Base-by-base conservation (phyloP, 2,329 filamentous ascomycete genomes). In the Metarhizium brunneum region DNA sequence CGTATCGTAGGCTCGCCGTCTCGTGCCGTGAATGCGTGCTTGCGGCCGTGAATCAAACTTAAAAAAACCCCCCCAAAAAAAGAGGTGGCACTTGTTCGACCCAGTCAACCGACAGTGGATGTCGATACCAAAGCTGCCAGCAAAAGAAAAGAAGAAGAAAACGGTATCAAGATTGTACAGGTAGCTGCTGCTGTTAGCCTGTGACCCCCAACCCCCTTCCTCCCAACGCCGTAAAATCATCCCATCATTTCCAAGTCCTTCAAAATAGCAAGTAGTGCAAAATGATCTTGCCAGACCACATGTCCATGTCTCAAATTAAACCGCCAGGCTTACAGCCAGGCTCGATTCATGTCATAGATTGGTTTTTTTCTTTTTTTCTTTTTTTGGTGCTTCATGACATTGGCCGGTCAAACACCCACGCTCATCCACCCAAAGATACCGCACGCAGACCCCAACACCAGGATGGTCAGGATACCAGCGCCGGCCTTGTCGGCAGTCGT, bases 381-480 rank as follows among this genome's bases (percentile, higher is more conserved):
- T 4, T 35, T 7, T 35, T 35, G 7, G 32, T 35, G 32, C 32
- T 35, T 35, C 32, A 35, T 35, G 32, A 8, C 32, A 11, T 35
- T 11, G n/a, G 6, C 42, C 16, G 11, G 5, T 45, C 11, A 45
- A 20, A 13, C 42, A 25, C 42, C 42, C 18, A 45, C 42, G 59
- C 74, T 77, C 73, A 79, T 79, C 76, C 76, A 79, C 18, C 69
- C 70, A 59, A 78, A 77, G 36, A 75, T 67, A 29, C 71, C 71
- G 14, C 66, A 65, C 1, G 71, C 68, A 3, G 67, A 63, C 6
- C 69, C 71, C 1, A 79, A 61, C 8, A 80, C 59, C n/a, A 79
- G 53, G 25, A 73, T 67, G 6, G 77, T 80, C 18, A 79, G 52
- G 43, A 79, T 75, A 52, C 72, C 73, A 5, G 76, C 77, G 10